Conservation (phyloP, 1,284 basidiomycete species). For the Blastosporella zonata region DNA sequence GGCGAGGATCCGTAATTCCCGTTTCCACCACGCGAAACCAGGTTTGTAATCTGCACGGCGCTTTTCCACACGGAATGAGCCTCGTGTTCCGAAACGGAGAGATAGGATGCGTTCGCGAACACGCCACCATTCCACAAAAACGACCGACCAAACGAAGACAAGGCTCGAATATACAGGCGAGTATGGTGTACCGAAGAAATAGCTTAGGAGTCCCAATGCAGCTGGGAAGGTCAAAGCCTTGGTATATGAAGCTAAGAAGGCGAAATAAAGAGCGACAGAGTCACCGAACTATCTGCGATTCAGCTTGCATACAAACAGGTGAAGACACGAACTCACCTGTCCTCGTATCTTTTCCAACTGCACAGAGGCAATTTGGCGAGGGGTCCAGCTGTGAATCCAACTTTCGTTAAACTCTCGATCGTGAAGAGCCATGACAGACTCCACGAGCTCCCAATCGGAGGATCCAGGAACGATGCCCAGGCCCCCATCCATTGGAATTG, state of each 20-base stretch:
- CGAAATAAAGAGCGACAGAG: conserved; percentile 87
- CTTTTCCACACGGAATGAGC: conserved; percentile 75
- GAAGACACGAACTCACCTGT: conserved; percentile 39
- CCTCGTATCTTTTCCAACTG: conserved; percentile 59
- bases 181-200: conserved; percentile 68
- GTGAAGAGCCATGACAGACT: conserved; percentile 81
- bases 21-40: conserved; percentile 67
- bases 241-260: conserved; percentile 84
- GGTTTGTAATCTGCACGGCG: conserved; percentile 65
- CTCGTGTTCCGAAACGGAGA: conserved; percentile 77
- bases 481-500: conserved; percentile 68
- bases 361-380: conserved; percentile 55
- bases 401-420: conserved; percentile 75
- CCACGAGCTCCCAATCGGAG: conserved; percentile 74
- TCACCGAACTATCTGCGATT: conserved; percentile 71
- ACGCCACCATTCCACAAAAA: conserved; percentile 90
- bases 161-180: conserved; percentile 76
- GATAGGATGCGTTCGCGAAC: conserved; percentile 79
- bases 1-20: conserved; percentile 73
- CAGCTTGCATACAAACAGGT: background rate
- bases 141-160: conserved; percentile 76
- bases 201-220: conserved; percentile 55
- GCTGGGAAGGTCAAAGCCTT: conserved; percentile 72
- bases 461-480: conserved; percentile 74
- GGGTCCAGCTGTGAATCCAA: conserved; percentile 70